These are phyloP conservation scores for Bruguiera parviflora DNA, from an alignment of 345 rosid genomes.

Conservation along the genomic window DNA sequence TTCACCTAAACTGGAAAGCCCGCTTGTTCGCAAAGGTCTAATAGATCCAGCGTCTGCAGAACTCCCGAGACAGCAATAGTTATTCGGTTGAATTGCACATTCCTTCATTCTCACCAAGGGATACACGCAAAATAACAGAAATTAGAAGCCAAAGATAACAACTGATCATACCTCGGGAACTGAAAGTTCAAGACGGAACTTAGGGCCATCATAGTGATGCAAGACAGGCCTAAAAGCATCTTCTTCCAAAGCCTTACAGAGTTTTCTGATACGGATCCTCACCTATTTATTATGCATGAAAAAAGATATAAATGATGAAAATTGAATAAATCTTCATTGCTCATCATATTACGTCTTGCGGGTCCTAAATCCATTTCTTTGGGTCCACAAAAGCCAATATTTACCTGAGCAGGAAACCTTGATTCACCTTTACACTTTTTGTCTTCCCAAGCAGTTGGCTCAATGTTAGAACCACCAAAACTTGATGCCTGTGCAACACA, in stretches of 20 bases:
- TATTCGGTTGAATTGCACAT: no score
- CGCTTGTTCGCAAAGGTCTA: slow-evolving; percentile 90
- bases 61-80: slow-evolving; percentile 6
- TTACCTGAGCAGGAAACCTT: slow-evolving; percentile 97
- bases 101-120: no score
- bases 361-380: neutral
- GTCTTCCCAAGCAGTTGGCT: slow-evolving; percentile 99
- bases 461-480: slow-evolving; percentile 96
- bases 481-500: slow-evolving; percentile 60
- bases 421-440: slow-evolving; percentile 98
- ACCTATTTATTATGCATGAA: slow-evolving; percentile 43
- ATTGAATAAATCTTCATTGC: neutral
- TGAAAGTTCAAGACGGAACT: slow-evolving; percentile 90
- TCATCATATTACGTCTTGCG: neutral
- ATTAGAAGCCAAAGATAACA: neutral
- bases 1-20: slow-evolving; percentile 57
- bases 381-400: neutral
- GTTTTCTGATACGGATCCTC: slow-evolving; percentile 71
- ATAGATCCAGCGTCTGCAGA: slow-evolving; percentile 76
- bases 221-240: slow-evolving; percentile 94
- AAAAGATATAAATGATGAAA: neutral
- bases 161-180: slow-evolving; percentile 75
- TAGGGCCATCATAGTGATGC: slow-evolving; percentile 95
- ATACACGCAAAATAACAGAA: neutral
- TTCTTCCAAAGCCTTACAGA: slow-evolving; percentile 95